A percentile compares a stretch with the other conserved stretches of the same genome.
These are phyloP conservation scores for maize (Zea mays) DNA, from an alignment of 176 grass and related monocot genomes.

Conservation along the genomic window Zm-B73-REFERENCE-NAM-5.0 NC_050102.1:5140001-5140500, in stretches of 20 bases:
- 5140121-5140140: slow-evolving; percentile 35
- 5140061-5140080: slow-evolving; percentile 44
- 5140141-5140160: slow-evolving; percentile 57
- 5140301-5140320: not conserved
- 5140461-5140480: no score
- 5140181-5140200: slow-evolving; percentile 64
- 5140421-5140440: not conserved
- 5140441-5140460: no score
- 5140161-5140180: slow-evolving; percentile 43
- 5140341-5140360: slow-evolving; percentile 22
- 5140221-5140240: slow-evolving; percentile 45
- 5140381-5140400: slow-evolving; percentile 39
- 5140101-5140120: slow-evolving; percentile 57
- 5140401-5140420: not conserved
- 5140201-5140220: slow-evolving; percentile 38
- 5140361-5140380: not conserved
- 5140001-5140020: not conserved
- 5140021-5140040: not conserved
- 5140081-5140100: slow-evolving; percentile 52
- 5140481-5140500: no score
- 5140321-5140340: not conserved
- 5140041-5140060: slow-evolving; percentile 25
- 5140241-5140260: slow-evolving; percentile 28
- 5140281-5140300: slow-evolving; percentile 24
- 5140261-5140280: not conserved